Conservation (phyloP, 1,284 basidiomycete genomes). For the Microstroma glucosiphilum region DNA sequence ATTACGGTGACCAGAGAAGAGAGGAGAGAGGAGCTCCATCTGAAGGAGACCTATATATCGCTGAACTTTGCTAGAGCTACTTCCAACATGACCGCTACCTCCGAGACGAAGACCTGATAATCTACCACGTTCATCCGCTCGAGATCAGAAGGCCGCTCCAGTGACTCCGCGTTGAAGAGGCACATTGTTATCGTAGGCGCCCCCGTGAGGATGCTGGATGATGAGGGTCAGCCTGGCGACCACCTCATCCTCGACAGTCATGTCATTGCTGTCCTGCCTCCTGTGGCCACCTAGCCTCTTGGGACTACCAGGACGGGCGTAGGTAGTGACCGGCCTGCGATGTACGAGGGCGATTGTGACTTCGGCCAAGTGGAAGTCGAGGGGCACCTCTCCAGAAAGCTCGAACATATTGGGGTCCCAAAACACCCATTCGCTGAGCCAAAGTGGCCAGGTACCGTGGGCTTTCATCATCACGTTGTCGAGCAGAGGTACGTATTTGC, state of each 20-base stretch:
- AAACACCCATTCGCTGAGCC: slow-evolving; percentile 37
- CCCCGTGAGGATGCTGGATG: slow-evolving; percentile 16
- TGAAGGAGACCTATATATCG: too few species aligned
- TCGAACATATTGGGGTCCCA: slow-evolving; percentile 38
- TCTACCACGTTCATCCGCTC: too few species aligned
- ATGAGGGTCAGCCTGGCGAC: slow-evolving; percentile 23
- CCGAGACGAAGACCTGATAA: too few species aligned
- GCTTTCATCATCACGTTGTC: slow-evolving; percentile 37
- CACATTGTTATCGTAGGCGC: neutral
- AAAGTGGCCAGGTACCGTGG: slow-evolving; percentile 23
- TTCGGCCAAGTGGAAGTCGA: slow-evolving; percentile 21
- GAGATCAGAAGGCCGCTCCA: neutral
- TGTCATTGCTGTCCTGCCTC: slow-evolving; percentile 18
- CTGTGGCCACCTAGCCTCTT: neutral
- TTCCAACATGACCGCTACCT: too few species aligned
- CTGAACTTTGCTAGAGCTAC: too few species aligned
- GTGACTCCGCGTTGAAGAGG: neutral
- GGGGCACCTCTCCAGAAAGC: slow-evolving; percentile 35
- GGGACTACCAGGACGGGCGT: neutral
- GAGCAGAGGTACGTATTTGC: slow-evolving; percentile 31
- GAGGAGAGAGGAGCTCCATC: too few species aligned
- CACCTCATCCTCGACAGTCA: slow-evolving; percentile 24
- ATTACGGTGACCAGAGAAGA: too few species aligned
- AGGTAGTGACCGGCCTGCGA: slow-evolving; percentile 3
- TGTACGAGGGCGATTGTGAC: slow-evolving; percentile 23